These are phyloP conservation scores for Trichothecium sympodiale DNA, from an alignment of 2,329 filamentous ascomycete genomes.

Conservation along the genomic window DNA sequence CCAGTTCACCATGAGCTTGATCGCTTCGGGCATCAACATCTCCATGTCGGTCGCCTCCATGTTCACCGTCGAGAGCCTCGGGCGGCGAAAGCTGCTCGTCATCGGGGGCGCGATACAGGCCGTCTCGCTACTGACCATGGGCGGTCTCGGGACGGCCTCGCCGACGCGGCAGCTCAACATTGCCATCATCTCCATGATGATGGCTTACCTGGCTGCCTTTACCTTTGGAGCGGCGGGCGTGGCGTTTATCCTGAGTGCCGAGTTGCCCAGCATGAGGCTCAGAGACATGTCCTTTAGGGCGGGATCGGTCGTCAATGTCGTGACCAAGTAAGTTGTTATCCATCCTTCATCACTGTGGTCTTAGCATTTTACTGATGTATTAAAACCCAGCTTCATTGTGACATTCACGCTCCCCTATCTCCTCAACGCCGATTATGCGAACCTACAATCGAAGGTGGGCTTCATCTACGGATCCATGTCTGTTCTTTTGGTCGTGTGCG, in stretches of 20 bases:
- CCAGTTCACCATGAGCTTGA: conserved; percentile 13
- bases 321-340: conserved; percentile 10
- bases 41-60: conserved; percentile 3
- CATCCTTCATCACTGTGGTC: neutral
- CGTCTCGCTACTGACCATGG: conserved; percentile 18
- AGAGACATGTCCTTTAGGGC: conserved; percentile 17
- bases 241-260: conserved; percentile 20
- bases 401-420: conserved; percentile 26
- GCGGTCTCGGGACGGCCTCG: conserved; percentile 14
- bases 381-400: conserved; percentile 12
- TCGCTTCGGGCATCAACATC: conserved; percentile 8
- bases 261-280: conserved; percentile 18
- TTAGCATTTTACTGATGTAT: neutral
- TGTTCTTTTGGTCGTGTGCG: conserved; percentile 8
- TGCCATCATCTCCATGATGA: conserved; percentile 17
- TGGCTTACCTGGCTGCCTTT: conserved; percentile 16
- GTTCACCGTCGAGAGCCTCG: conserved; percentile 6
- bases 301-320: conserved; percentile 17
- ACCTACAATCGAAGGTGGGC: conserved; percentile 20
- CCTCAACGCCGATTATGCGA: conserved; percentile 19
- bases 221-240: conserved; percentile 19
- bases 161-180: conserved; percentile 8
- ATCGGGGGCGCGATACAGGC: conserved; percentile 13
- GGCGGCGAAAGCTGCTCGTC: conserved; percentile 11
- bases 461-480: conserved; percentile 10